Evolutionary conservation across 2,329 filamentous ascomycete genomes (phyloP).

Genomic region (Hypoxylon sp.): DNA sequence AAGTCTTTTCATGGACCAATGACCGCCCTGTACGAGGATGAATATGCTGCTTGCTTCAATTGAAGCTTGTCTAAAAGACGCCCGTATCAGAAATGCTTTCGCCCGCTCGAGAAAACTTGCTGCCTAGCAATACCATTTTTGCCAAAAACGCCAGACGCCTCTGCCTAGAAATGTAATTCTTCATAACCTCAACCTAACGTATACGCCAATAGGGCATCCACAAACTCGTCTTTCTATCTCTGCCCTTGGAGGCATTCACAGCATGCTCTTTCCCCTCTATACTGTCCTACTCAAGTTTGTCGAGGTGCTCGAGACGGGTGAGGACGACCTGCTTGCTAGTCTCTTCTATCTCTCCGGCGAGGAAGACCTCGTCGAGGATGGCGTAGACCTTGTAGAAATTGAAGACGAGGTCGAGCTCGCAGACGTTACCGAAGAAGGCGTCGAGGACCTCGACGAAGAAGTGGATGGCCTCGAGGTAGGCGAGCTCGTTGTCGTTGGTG

Average conservation of each 20-base stretch:
- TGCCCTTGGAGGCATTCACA: neutral
- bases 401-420: slow-evolving; percentile 92
- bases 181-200: slow-evolving; percentile 4
- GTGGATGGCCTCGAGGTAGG: slow-evolving; percentile 96
- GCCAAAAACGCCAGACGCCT: slow-evolving; percentile 43
- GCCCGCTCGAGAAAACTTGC: slow-evolving; percentile 10
- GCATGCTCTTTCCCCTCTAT: neutral
- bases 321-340: slow-evolving; percentile 98
- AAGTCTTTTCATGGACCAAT: neutral
- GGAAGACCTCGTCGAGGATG: slow-evolving; percentile 97
- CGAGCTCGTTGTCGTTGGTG: slow-evolving; percentile 98
- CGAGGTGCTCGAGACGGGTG: slow-evolving; percentile 92
- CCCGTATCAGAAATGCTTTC: neutral
- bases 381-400: slow-evolving; percentile 94
- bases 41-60: neutral
- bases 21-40: neutral
- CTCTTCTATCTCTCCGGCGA: slow-evolving; percentile 98
- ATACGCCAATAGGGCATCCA: slow-evolving; percentile 1
- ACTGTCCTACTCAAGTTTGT: slow-evolving; percentile 84
- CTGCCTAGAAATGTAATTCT: slow-evolving; percentile 30
- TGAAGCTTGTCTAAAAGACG: slow-evolving; percentile 7
- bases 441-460: slow-evolving; percentile 99
- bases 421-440: slow-evolving; percentile 99
- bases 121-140: slow-evolving; percentile 19
- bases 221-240: neutral